Evolutionary conservation across 1,139 yeast genomes (phyloP).

Genomic region (Magnusiomyces ingens): DNA sequence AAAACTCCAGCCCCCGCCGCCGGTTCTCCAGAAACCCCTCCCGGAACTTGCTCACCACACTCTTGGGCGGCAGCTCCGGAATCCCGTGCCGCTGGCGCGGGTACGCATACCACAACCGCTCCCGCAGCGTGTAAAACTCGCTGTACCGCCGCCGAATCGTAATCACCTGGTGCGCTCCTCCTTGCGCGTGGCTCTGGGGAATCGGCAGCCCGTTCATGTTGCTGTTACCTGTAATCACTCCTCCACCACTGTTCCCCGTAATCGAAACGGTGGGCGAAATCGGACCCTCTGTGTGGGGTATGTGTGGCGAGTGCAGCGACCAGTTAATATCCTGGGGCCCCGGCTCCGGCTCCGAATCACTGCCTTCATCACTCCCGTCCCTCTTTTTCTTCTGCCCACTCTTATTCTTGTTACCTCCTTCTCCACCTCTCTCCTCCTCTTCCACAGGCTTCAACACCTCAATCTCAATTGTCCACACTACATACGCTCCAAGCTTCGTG

Average conservation of each 20-base stretch:
- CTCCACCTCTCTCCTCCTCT: constrained; percentile 15
- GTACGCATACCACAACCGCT: constrained; percentile 36
- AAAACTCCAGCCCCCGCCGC: constrained; percentile 66
- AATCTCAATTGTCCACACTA: constrained; percentile 37
- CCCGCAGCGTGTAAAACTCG: constrained; percentile 51
- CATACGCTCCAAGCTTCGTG: constrained; percentile 34
- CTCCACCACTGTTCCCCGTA: not conserved
- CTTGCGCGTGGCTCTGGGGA: too few species aligned
- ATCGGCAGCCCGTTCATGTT: constrained; percentile 32
- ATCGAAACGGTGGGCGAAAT: too few species aligned
- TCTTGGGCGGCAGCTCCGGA: constrained; percentile 64
- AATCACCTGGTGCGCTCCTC: constrained; percentile 30
- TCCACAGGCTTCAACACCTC: constrained; percentile 24
- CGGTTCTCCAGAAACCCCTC: constrained; percentile 55
- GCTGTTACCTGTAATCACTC: too few species aligned
- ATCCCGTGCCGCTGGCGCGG: constrained; percentile 41
- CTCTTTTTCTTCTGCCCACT: not conserved
- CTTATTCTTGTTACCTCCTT: constrained; percentile 17
- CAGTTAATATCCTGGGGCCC: not conserved
- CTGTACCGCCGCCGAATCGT: constrained; percentile 54
- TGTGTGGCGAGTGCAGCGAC: not conserved
- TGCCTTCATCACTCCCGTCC: not conserved
- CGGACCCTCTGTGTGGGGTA: too few species aligned
- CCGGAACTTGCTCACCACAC: constrained; percentile 45
- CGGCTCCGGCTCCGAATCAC: too few species aligned